Conservation (phyloP, 208 protist genomes). For the Trypanosoma congolense region DNA sequence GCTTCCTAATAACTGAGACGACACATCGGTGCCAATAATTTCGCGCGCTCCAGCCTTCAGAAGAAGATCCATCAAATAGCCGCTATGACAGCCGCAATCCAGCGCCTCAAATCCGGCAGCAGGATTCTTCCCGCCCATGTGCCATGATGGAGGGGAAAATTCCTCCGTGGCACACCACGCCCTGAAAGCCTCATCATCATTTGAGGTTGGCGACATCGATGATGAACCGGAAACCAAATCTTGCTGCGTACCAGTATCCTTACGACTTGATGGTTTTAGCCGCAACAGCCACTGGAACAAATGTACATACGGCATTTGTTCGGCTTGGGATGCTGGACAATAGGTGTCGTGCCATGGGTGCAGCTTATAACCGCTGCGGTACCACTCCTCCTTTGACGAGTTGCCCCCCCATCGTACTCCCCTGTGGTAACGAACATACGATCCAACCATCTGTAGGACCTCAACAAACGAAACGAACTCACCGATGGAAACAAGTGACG, state of each 20-base stretch:
- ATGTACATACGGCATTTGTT: conserved; percentile 78
- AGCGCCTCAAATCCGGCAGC: conserved; percentile 40
- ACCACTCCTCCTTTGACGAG: conserved; percentile 27
- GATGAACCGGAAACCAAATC: background rate
- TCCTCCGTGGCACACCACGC: conserved; percentile 36
- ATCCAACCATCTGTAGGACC: conserved; percentile 46
- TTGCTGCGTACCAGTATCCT: background rate
- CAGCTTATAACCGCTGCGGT: conserved; percentile 40
- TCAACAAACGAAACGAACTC: conserved; percentile 41
- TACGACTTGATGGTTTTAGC: background rate
- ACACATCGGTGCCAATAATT: conserved; percentile 49
- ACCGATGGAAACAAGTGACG: background rate
- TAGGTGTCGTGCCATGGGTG: conserved; percentile 67
- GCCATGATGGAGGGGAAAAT: conserved; percentile 28
- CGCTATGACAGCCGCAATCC: conserved; percentile 74
- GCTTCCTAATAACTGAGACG: conserved; percentile 32
- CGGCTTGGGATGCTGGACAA: conserved; percentile 48
- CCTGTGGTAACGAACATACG: conserved; percentile 70
- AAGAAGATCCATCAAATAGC: conserved; percentile 57
- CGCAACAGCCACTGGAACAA: conserved; percentile 71
- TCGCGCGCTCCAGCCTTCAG: conserved; percentile 48
- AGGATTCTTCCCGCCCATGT: background rate
- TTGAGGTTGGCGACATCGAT: background rate
- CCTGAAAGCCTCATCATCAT: conserved; percentile 27
- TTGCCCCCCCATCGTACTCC: conserved; percentile 69